Base-by-base conservation (phyloP, 805 yeast genomes). In the Candida pini region DNA sequence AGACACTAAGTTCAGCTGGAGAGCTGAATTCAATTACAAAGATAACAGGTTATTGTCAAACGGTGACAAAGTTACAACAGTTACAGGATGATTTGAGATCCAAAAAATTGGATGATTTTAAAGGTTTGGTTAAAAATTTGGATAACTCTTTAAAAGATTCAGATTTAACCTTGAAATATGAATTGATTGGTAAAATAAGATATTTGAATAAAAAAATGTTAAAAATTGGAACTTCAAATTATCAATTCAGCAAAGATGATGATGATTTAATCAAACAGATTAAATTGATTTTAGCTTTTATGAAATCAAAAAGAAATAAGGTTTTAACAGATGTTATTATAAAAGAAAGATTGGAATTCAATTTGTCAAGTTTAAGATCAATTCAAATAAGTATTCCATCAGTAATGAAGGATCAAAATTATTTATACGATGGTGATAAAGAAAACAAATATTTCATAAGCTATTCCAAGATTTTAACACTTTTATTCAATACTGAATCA, bases 101-200 rank as follows among this genome's bases (percentile, higher is more conserved):
- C 2, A 35, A 39, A 7, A 38, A 41, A 2, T 58, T 73, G 42
- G 65, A 62, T 35, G 75, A 72, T 36, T 86, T 83, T 49, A 73
- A 71, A 36, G 92, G 94, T 17, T 73, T 87, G 5, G 62, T 76
- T 28, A 72, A 74, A 21, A 78, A 77, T 49, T 63, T 84, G 25
- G 72, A 71, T 18, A 69, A 66, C 22, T 60, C 78, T 4, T 71
- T 84, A 12, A 66, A 65, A 27, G 69, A 68, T 39, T 73, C 83
- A 25, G 87, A 81, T 41, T 49, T 66, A 30, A 70, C 71, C 28
- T 49, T 85, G 27, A 69, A 69, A 38, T 53, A 58, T 6, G 71
- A 71, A 47, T 73, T 81, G 42, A 63, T 64, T 18, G 53, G 59
- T n/a, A 51, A 66, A n/a, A 41, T 76, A 16, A 34, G 51, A 49